Percentiles rank a stretch among this genome's conserved stretches.
Evolutionary conservation across 805 yeast genomes (phyloP).

Genomic region (Metschnikowia sp.): DNA sequence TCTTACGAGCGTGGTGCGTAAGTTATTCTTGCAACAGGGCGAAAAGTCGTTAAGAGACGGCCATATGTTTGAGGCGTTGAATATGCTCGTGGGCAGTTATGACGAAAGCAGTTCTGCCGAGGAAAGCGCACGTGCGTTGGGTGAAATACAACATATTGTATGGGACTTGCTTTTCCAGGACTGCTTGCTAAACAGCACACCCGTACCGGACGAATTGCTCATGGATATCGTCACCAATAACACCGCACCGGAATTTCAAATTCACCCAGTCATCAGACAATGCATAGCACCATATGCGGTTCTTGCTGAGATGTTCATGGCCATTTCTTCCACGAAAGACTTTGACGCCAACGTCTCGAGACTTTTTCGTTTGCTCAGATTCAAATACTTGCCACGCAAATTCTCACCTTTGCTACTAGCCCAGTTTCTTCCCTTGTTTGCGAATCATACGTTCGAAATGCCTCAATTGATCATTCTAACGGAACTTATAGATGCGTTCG

Average conservation of each 20-base stretch:
- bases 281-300: conserved; percentile 71
- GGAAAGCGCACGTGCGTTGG: conserved; percentile 31
- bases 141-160: conserved; percentile 45
- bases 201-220: conserved; percentile 55
- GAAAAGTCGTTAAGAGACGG: conserved; percentile 51
- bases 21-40: conserved; percentile 50
- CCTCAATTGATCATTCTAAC: conserved; percentile 22
- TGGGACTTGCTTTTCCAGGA: conserved; percentile 66
- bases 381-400: conserved; percentile 44
- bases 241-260: conserved; percentile 31
- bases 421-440: conserved; percentile 45
- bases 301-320: conserved; percentile 47
- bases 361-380: conserved; percentile 47
- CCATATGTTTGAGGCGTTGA: conserved; percentile 57
- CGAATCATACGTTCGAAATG: conserved; percentile 16
- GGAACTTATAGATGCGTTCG: conserved; percentile 39
- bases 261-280: conserved; percentile 61
- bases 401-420: conserved; percentile 47
- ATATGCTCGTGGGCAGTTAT: conserved; percentile 61
- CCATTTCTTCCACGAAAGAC: conserved; percentile 9
- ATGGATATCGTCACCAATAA: conserved; percentile 43
- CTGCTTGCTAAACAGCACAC: conserved; percentile 48
- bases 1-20: conserved; percentile 54
- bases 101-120: conserved; percentile 29
- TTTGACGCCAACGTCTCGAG: conserved; percentile 34